Conservation (phyloP, 305 asterid genomes). For the Fraxinus sp. region DNA sequence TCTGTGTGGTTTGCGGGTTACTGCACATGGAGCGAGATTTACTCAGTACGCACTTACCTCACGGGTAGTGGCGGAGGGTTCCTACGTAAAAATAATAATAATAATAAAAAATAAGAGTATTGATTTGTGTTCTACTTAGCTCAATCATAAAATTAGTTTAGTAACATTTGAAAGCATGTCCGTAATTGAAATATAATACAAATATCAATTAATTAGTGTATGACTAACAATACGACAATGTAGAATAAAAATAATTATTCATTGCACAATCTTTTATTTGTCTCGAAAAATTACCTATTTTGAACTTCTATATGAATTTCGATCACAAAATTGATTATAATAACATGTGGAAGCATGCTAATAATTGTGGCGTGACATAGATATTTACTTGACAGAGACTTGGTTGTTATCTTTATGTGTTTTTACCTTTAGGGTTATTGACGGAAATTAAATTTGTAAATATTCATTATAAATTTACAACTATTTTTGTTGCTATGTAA, state of each 20-base stretch:
- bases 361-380: neutral
- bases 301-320: neutral
- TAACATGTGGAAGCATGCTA: neutral
- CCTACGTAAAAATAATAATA: no score
- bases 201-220: neutral
- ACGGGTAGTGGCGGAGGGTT: no score
- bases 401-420: neutral
- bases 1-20: no score
- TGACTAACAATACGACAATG: neutral
- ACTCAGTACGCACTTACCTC: no score
- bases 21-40: no score
- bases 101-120: no score
- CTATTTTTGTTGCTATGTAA: neutral
- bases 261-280: neutral
- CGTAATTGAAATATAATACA: neutral
- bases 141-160: neutral
- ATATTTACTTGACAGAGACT: neutral
- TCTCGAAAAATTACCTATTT: neutral
- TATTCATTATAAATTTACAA: neutral
- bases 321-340: neutral
- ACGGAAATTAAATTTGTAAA: neutral
- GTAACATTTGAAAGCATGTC: neutral
- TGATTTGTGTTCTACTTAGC: neutral
- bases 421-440: neutral
- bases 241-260: no score